Evolutionary conservation across 495 filamentous ascomycete species (phyloP), one percentile per base, ranked within the genome.

Genomic region (Aspergillus egyptiacus): DNA sequence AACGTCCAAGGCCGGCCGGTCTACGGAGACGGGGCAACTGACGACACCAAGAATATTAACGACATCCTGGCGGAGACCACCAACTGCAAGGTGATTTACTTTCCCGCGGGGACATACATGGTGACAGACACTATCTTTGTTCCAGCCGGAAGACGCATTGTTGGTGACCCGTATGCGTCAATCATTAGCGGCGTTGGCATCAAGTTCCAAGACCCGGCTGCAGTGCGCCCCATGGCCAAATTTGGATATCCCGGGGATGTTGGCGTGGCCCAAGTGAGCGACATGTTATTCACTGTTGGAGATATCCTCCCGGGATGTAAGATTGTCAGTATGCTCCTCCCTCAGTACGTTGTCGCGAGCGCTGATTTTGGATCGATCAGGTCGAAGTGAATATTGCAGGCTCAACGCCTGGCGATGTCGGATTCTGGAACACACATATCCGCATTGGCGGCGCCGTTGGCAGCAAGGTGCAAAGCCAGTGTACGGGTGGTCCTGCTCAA

Each of bases 61-160:
- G 44, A 56, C 3, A 69, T 79, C 63, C 23, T 77, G 48, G 41
- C 72, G n/a, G 40, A 73, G 53, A 59, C 74, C 36, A 53, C 66
- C 48, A 46, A 59, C 17, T 60, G 68, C 55, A 72, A 70, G 30
- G 45, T 82, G 7, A 61, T 77, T 3, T 83, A 74, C 58, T 82
- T 84, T 50, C 79, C 79, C 2, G 63, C 67, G 6, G 80, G 81
- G 5, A 74, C 70, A 0, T 84, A 84, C 55, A 61, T 72, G n/a
- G 74, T 83, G 39, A 77, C 66, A 9, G 60, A 66, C 22, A 84
- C 80, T 0, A 65, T 84, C 32, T 58, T 65, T 46, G 58, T 83
- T 25, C 81, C 79, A 0, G 46, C 56, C 1, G 70, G 69, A 14
- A 70, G 68, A 13, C 64, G 69, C 9, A 76, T 80, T 13, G 70